Base-by-base conservation (phyloP, 2,329 filamentous ascomycete species). In the Leptodontidium sp. region DNA sequence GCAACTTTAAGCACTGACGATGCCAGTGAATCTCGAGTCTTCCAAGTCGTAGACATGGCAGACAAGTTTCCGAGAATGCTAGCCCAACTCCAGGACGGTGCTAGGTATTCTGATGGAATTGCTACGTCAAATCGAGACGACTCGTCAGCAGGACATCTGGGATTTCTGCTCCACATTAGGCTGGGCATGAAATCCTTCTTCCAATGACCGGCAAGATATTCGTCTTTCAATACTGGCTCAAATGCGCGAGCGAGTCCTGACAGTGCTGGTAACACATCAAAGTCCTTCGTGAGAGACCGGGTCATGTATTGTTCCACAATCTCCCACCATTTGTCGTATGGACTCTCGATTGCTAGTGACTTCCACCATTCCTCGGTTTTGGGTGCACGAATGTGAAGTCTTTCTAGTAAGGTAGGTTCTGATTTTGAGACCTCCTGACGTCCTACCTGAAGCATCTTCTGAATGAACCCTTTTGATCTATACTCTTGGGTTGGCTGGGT, bases 131-230 rank as follows among this genome's bases (percentile, higher is more conserved):
- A 70, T 14, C 68, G 65, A 45, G 67, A 65, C 12, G 58, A 66
- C 1, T 47, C 17, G 52, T 71, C 68, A 26, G 64, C 47, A 14
- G 66, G 65, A 26, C 68, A 68, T 61, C 53, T 49, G 9, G 68
- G 67, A 11, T 53, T 65, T 40, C 70, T 32, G 40, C 47, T 65
- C 70, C 70, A 72, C 52, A 66, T 69, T 7, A 72, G 53, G 58
- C 66, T 69, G 38, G 65, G 50, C 2, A 72, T 50, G n/a, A 72
- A 47, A 45, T 72, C 70, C 43, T 68, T 68, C 49, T 67, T 69
- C 74, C 74, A 75, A 12, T 73, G 29, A 2, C 74, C 74, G 21
- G 73, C 74, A 32, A 70, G 53, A 55, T 75, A 75, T 21, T 64
- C 59, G 38, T 75, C 73, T 38, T 71, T 63, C 12, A 70, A 59